A percentile compares a stretch with the other conserved stretches of the same genome.
Conservation (phyloP, 2,329 filamentous ascomycete species). For the Thielaviopsis cerberus region DNA sequence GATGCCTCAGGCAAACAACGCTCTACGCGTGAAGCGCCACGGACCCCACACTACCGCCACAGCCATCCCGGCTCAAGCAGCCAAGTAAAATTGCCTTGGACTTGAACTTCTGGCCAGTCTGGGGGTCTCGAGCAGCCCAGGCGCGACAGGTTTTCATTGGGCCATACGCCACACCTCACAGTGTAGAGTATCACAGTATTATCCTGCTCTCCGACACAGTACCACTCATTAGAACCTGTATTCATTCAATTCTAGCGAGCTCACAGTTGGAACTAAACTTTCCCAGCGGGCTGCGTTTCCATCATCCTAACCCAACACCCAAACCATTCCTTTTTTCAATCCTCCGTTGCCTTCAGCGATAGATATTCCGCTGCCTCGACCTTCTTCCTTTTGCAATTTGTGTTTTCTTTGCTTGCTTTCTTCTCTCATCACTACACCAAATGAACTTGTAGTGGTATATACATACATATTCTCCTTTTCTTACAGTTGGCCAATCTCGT, state of each 20-base stretch:
- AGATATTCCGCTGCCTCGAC: not conserved
- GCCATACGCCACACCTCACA: not conserved
- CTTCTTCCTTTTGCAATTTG: not conserved
- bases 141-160: not conserved
- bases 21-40: not conserved
- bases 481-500: not conserved
- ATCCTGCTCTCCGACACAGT: not conserved
- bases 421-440: not conserved
- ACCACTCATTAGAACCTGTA: not conserved
- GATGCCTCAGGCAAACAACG: constrained; percentile 8
- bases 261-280: not conserved
- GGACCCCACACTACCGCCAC: constrained; percentile 3
- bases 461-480: not conserved
- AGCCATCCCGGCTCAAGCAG: not conserved
- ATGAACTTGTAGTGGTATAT: not conserved
- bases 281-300: not conserved
- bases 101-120: not conserved
- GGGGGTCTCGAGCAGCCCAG: not conserved
- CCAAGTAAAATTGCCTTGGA: not conserved
- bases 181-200: not conserved
- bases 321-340: not conserved
- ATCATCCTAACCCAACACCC: not conserved
- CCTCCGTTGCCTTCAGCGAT: not conserved
- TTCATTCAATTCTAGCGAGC: not conserved
- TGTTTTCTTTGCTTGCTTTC: not conserved